Evolutionary conservation across 257 asterid species (phyloP), one percentile per base, ranked within the genome.

Genomic region (Scutellaria baicalensis): DNA sequence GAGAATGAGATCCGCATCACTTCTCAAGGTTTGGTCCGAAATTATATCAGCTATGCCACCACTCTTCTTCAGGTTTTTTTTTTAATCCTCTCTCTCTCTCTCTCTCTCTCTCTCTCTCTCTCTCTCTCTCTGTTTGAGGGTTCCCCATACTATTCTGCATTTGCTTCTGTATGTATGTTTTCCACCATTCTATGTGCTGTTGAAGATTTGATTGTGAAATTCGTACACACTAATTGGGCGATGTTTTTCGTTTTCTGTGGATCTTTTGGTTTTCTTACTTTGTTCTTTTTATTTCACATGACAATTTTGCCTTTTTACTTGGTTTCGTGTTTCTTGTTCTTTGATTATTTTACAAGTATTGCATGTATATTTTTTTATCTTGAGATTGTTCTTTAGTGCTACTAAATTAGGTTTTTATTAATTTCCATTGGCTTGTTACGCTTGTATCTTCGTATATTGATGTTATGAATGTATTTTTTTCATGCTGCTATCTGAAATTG

Each of bases 1-100:
- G 96, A 90, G 82, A 92, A 92, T 89, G 98, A 92, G 89, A 89
- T 92, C 79, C 92, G 98, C n/a, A 88, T 92, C 70, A 92, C 98
- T 44, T 86, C 96, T 3, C 95, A 87, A 67, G 98, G 98, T 20
- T 48, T 86, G 75, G 93, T 89, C 36, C 88, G 95, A 27, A 92
- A 84, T 79, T 92, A 92, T 82, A 80, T 89, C 86, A 92, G 81
- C 82, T 92, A 92, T 69, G 98, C 96, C 42, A 77, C 92, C 65
- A 83, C 77, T 13, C 95, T 92, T 39, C 91, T 92, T 66, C 98
- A 89, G 96, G 98, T 89, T 48, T 39, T 3, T 52, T 36, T 0
- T 9, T 31, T 4, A 5, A 23, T 71, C 43, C 17, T 38, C 9
- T 27, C 16, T 33, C 12, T 66, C 5, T 43, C 21, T 60, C 27